A percentile compares a stretch with the other conserved stretches of the same genome.
Conservation (phyloP, 148 eudicot species). For the Spergularia bocconei region DNA sequence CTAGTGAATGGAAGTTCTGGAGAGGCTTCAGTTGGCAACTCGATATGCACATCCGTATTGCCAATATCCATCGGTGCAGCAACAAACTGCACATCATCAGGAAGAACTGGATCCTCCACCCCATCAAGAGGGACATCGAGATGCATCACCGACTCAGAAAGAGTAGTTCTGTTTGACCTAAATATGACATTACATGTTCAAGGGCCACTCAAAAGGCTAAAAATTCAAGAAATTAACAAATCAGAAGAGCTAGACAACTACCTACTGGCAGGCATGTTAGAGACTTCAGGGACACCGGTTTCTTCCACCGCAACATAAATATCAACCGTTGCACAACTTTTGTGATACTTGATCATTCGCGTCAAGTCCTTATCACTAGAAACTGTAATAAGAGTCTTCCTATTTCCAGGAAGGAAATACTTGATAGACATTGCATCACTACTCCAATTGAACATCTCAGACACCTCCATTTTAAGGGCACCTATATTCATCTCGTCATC, state of each 20-base stretch:
- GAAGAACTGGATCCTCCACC: conserved; percentile 55
- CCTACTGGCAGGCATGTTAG: conserved; percentile 83
- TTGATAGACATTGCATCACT: conserved; percentile 47
- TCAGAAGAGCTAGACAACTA: conserved; percentile 31
- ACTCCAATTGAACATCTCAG: conserved; percentile 74
- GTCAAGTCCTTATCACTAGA: conserved; percentile 89
- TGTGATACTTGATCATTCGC: conserved; percentile 79
- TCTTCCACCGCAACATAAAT: conserved; percentile 70
- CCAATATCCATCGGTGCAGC: conserved; percentile 48
- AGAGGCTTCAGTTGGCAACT: conserved; percentile 40
- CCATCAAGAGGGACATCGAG: conserved; percentile 52
- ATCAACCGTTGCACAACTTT: conserved; percentile 49
- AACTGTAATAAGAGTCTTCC: conserved; percentile 72
- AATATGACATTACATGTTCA: conserved; percentile 25
- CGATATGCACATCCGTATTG: conserved; percentile 41
- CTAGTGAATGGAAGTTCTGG: conserved; percentile 29
- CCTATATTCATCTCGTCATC: conserved; percentile 56
- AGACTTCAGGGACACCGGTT: conserved; percentile 52
- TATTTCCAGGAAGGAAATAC: conserved; percentile 84
- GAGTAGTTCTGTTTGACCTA: conserved; percentile 88
- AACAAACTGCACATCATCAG: conserved; percentile 46
- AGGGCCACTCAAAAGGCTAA: not conserved
- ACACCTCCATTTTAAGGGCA: conserved; percentile 65
- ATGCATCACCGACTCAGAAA: conserved; percentile 61
- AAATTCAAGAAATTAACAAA: conserved; percentile 14